Evolutionary conservation across 73 alveolate species (phyloP).

Genomic region (Paramecium primaurelia): DNA sequence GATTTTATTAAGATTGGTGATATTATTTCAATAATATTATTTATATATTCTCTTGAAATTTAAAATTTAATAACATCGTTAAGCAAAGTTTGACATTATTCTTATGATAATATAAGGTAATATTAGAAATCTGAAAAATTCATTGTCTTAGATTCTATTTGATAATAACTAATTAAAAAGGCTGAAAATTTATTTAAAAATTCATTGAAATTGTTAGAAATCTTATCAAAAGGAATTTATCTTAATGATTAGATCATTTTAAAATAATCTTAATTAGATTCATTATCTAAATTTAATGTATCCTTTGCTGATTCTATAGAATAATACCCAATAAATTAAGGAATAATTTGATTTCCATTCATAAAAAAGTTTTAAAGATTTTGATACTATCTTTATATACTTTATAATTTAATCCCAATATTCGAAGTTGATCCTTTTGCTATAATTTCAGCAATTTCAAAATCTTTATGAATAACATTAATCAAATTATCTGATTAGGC

Average conservation of each 20-base stretch:
- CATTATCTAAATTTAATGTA: not conserved
- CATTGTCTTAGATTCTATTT: not conserved
- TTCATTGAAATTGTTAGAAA: not conserved
- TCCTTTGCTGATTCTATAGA: not conserved
- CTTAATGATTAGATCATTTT: not conserved
- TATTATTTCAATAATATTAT: not conserved
- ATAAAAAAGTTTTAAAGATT: not conserved
- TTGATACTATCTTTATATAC: not conserved
- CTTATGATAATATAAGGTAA: not conserved
- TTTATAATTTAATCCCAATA: not conserved
- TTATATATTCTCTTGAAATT: not conserved
- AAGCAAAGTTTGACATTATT: not conserved
- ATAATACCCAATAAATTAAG: not conserved
- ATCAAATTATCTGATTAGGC: not conserved
- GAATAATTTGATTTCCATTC: not conserved
- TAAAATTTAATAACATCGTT: not conserved
- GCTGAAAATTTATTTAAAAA: not conserved
- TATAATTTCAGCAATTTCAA: not conserved
- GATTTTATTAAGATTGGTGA: not conserved
- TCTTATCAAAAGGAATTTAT: not conserved
- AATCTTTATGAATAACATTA: not conserved
- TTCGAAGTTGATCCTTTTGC: not conserved
- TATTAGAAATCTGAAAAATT: not conserved
- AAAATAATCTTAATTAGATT: not conserved
- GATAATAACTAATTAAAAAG: not conserved